phyloP scores from a whole-genome alignment of 495 filamentous ascomycete species.

The Talaromyces thailandensis region DNA sequence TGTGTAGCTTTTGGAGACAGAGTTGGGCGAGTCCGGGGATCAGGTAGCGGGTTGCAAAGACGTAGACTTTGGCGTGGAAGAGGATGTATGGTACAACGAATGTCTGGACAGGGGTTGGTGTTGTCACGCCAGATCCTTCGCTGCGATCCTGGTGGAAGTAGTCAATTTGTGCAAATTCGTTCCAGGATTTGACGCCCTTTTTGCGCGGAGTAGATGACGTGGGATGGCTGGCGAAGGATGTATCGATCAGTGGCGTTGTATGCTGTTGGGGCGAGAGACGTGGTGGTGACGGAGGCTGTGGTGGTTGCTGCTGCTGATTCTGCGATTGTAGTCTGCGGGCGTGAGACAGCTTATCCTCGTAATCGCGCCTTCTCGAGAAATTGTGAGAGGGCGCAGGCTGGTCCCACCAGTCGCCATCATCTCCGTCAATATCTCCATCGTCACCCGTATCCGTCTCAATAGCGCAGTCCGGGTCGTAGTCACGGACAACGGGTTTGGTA shows the following conservation, averaged over 20 bases:
- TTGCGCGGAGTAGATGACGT: slow-evolving; percentile 19
- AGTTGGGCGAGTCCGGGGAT: slow-evolving; percentile 36
- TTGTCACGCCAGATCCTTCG: neutral
- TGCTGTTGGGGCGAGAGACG: slow-evolving; percentile 6
- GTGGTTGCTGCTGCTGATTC: neutral
- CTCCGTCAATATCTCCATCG: neutral
- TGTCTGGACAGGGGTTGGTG: neutral
- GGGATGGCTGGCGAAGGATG: slow-evolving; percentile 22
- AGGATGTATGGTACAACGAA: slow-evolving; percentile 29
- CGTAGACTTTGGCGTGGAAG: slow-evolving; percentile 40
- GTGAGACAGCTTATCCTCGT: neutral
- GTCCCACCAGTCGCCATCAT: slow-evolving; percentile 4
- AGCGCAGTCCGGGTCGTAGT: slow-evolving; percentile 5
- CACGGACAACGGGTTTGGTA: neutral
- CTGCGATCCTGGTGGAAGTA: slow-evolving; percentile 20
- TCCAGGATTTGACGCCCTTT: slow-evolving; percentile 31
- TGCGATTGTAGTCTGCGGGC: neutral
- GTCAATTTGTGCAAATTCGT: slow-evolving; percentile 28
- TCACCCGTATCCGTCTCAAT: slow-evolving; percentile 7
- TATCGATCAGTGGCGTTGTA: slow-evolving; percentile 29
- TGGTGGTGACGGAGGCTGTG: neutral
- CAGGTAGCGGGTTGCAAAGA: slow-evolving; percentile 36
- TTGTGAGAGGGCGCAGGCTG: slow-evolving; percentile 3
- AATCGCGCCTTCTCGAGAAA: neutral
- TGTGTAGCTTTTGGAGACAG: slow-evolving; percentile 34